A percentile compares a stretch with the other conserved stretches of the same genome.
phyloP scores from a whole-genome alignment of 225 moss, liverwort and hornwort species.

The Ulota crispa region DNA sequence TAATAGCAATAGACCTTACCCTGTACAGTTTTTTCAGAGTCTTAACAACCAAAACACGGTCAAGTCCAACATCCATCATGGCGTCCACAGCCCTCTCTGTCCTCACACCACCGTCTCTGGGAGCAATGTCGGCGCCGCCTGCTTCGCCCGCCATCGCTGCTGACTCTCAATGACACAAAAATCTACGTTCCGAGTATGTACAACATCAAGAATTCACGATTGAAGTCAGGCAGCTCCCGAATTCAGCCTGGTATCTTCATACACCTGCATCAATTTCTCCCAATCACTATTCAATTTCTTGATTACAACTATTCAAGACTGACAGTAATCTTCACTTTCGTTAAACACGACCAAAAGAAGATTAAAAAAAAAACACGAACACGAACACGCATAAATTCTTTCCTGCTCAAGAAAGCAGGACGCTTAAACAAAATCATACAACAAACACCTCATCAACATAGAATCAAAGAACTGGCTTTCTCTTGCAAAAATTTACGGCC shows the following conservation, averaged over 20 bases:
- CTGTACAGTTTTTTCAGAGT: constrained; percentile 45
- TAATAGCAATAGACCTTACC: constrained; percentile 13
- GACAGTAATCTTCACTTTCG: not conserved
- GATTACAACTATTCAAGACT: not conserved
- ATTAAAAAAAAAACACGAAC: not conserved
- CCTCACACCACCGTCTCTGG: constrained; percentile 38
- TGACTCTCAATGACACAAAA: not conserved
- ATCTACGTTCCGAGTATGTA: not conserved
- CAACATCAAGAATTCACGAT: constrained; percentile 18
- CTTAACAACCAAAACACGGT: constrained; percentile 35
- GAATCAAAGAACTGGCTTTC: not conserved
- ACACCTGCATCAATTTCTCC: not conserved
- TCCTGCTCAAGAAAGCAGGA: not conserved
- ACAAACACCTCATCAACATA: not conserved
- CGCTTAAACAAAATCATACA: not conserved
- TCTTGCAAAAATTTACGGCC: no score
- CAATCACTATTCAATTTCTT: not conserved
- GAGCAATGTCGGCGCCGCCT: constrained; percentile 22
- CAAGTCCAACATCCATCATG: constrained; percentile 38
- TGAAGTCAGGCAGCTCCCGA: not conserved
- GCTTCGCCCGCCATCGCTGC: constrained; percentile 37
- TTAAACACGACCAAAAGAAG: not conserved
- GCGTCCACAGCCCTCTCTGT: constrained; percentile 51
- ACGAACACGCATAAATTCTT: not conserved
- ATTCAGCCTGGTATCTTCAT: not conserved